Percentiles rank a stretch among this genome's conserved stretches.
Conservation (phyloP, 2,329 filamentous ascomycete genomes). For the Trichoderma pleuroti region DNA sequence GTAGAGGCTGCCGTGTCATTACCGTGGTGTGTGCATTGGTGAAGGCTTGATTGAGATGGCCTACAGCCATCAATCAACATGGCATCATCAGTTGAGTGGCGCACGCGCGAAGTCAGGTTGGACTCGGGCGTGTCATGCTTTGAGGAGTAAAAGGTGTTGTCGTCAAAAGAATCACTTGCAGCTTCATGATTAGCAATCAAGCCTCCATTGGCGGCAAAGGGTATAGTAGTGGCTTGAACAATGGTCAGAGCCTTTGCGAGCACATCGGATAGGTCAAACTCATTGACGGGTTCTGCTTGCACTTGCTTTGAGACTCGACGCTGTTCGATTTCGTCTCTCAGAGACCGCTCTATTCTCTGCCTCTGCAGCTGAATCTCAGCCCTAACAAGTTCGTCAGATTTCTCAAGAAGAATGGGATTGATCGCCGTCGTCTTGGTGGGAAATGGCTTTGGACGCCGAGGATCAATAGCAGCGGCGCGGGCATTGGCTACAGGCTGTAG, state of each 20-base stretch:
- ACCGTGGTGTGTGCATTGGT: background rate
- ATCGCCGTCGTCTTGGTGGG: constrained; percentile 60
- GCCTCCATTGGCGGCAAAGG: constrained; percentile 54
- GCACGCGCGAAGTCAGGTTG: constrained; percentile 46
- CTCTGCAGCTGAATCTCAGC: constrained; percentile 78
- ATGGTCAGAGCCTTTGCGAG: constrained; percentile 66
- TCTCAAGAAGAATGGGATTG: constrained; percentile 79
- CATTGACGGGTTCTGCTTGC: constrained; percentile 54
- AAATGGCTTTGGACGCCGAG: background rate
- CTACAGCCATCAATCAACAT: constrained; percentile 22
- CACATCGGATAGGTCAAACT: constrained; percentile 70
- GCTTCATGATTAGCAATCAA: constrained; percentile 54
- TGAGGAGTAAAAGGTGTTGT: constrained; percentile 95
- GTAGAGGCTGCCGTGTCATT: background rate
- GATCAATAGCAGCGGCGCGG: background rate
- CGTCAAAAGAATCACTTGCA: constrained; percentile 79
- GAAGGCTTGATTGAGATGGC: constrained; percentile 17
- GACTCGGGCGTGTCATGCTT: constrained; percentile 74
- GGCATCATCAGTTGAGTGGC: constrained; percentile 40
- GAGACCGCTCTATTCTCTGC: constrained; percentile 70
- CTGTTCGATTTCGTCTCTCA: constrained; percentile 76
- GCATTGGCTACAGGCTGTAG: background rate
- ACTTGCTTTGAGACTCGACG: constrained; percentile 44
- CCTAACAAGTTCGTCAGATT: constrained; percentile 78
- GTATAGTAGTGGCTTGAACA: constrained; percentile 65